phyloP scores from a whole-genome alignment of 441 rosid genomes.

The Corymbia calophylla region DNA sequence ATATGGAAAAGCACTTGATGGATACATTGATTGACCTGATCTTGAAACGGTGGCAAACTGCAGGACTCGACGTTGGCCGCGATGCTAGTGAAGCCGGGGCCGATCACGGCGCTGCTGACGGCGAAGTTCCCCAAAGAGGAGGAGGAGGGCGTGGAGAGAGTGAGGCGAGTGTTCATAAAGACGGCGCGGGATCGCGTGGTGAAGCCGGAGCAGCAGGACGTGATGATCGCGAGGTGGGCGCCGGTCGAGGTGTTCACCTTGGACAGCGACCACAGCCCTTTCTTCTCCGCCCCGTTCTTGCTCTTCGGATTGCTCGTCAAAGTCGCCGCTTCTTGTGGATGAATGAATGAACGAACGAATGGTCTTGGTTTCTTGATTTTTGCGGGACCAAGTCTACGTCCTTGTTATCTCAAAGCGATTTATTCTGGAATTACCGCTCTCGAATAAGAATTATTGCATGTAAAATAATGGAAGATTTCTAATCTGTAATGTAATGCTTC shows the following conservation, averaged over 20 bases:
- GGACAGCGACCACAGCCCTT: slow-evolving; percentile 78
- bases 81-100: slow-evolving; percentile 32
- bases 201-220: slow-evolving; percentile 19
- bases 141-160: slow-evolving; percentile 10
- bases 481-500: fast-evolving
- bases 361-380: not conserved
- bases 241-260: slow-evolving; percentile 40
- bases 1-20: too few relatives aligned
- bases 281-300: slow-evolving; percentile 57
- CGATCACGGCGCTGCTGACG: slow-evolving; percentile 18
- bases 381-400: not conserved
- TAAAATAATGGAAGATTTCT: not conserved
- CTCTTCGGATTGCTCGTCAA: slow-evolving; percentile 61
- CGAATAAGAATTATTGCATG: not conserved
- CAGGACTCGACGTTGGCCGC: slow-evolving; percentile 35
- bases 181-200: slow-evolving; percentile 22
- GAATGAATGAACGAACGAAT: not conserved
- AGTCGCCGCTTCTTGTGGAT: slow-evolving; percentile 26
- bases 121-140: slow-evolving; percentile 6
- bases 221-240: slow-evolving; percentile 59
- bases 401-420: not conserved
- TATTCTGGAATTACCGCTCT: not conserved
- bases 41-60: not conserved
- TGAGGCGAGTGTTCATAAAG: slow-evolving; percentile 35
- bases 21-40: not conserved